Base-by-base conservation (phyloP, 768 basidiomycete species). In the Hemileccinum rubropunctum region DNA sequence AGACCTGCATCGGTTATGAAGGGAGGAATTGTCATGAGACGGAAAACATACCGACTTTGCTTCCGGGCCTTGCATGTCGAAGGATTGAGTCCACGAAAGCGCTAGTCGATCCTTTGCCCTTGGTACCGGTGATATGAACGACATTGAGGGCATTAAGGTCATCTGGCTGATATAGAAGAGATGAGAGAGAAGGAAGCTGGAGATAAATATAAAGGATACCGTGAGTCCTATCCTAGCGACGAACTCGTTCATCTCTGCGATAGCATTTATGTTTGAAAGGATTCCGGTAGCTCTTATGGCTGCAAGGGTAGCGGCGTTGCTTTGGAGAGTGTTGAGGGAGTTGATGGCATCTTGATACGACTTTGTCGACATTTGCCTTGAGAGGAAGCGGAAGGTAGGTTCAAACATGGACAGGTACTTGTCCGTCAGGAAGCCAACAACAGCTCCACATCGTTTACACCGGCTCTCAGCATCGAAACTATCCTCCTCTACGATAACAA, bases 71-170 rank as follows among this genome's bases (percentile, higher is more conserved):
- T n/a, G 78, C 70, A 51, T 79, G 76, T n/a, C 91, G 81, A 43
- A 98, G 73, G 46, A 98, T 84, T 10, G 88, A 90, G 59, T 93
- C 88, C 4, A 82, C 80, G 61, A 98, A 98, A 8, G 97, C 95
- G 56, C 90, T 91, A 1, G 97, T 94, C 3, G 95, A 98, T 7
- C 95, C 95, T 67, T 99, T 99, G 30, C 95, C 95, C 71, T 99
- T 99, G 4, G 97, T 98, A 4, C 95, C 95, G 9, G 95, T 95
- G 57, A 99, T 84, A 73, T 99, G 95, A 41, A 98, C 81, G 50
- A 95, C 92, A 67, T 98, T 95, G 47, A 99, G 75, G 20, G 72
- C 71, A 64, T 98, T 94, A 37, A 99, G 77, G 55, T 95, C 86
- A 50, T 81, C 75, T 36, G 88, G 79, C 94, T 97, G 59, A 39